Base-by-base conservation (phyloP, 805 yeast species). In the Clavispora carvajalis region DNA sequence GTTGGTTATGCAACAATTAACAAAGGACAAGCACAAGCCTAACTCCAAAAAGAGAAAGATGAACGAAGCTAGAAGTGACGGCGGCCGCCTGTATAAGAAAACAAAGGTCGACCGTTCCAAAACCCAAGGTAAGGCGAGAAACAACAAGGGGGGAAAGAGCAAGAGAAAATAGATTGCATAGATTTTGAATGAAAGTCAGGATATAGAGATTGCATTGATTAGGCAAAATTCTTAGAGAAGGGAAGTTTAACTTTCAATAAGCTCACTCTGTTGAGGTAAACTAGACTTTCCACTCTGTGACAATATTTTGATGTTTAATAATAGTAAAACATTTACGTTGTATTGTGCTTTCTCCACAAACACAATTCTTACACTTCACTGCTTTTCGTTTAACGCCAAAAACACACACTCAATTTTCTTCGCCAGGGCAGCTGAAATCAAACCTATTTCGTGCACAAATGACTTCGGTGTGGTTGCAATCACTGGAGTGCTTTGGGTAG, bases 41-140 rank as follows among this genome's bases (percentile, higher is more conserved):
- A 83, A 81, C 52, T 75, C 84, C 41, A 82, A 80, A 59, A 81
- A 82, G 70, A 75, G 90, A 63, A 86, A 86, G 63, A 76, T 74
- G 46, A 67, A 73, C 34, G 95, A 82, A 55, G 84, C 75, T 1
- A 56, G 52, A 39, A 73, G 73, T 41, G 57, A 55, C 33, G 63
- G 67, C 13, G 58, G 59, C 10, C 76, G 90, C 65, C 63, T 75
- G 25, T 88, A 87, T 60, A 86, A 84, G 59, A 89, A 89, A 69
- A 89, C 96, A 7, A 79, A 80, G 60, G 65, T 55, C 36, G 95
- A 86, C 59, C 77, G 96, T 56, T 57, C 62, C 28, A 40, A 38
- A 34, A 36, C 45, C 11, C 54, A 48, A 39, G 51, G 50, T 16
- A 48, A 48, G 42, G 43, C 51, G 16, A 39, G 54, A 16, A 50